Conservation (phyloP, 805 yeast genomes). For the Monosporozyma yasuniensis region DNA sequence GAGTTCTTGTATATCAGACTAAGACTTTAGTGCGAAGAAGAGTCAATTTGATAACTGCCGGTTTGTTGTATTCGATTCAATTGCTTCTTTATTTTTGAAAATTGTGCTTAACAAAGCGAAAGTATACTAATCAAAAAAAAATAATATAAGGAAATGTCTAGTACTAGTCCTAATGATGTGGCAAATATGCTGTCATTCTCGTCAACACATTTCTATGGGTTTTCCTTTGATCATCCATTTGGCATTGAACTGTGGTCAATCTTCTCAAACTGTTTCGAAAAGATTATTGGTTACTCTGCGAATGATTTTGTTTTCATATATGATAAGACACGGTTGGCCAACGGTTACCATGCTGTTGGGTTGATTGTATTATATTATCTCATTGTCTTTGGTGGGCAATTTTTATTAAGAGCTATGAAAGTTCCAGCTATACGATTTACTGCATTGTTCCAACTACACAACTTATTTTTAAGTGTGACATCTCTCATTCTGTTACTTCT, state of each 20-base stretch:
- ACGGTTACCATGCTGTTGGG: constrained; percentile 51
- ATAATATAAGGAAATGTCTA: not conserved
- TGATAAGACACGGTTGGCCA: constrained; percentile 51
- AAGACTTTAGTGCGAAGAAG: not conserved
- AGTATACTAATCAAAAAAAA: not conserved
- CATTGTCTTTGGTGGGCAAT: constrained; percentile 60
- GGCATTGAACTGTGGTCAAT: constrained; percentile 59
- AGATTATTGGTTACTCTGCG: constrained; percentile 46
- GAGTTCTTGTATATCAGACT: not conserved
- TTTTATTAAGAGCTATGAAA: constrained; percentile 39
- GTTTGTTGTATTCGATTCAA: not conserved
- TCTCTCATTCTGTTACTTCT: constrained; percentile 50
- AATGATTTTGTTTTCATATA: constrained; percentile 50
- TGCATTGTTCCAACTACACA: constrained; percentile 61
- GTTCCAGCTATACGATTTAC: constrained; percentile 43
- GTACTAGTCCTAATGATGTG: not conserved
- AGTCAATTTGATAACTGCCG: not conserved
- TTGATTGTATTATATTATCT: constrained; percentile 50
- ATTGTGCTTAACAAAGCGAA: not conserved
- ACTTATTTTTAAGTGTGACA: constrained; percentile 49
- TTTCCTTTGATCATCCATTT: constrained; percentile 67
- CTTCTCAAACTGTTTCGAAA: constrained; percentile 44
- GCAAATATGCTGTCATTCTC: not conserved
- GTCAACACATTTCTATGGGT: constrained; percentile 28
- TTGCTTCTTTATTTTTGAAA: not conserved